These are phyloP conservation scores for Fomes fomentarius DNA, from an alignment of 1,284 basidiomycete species.

Conservation along the genomic window DNA sequence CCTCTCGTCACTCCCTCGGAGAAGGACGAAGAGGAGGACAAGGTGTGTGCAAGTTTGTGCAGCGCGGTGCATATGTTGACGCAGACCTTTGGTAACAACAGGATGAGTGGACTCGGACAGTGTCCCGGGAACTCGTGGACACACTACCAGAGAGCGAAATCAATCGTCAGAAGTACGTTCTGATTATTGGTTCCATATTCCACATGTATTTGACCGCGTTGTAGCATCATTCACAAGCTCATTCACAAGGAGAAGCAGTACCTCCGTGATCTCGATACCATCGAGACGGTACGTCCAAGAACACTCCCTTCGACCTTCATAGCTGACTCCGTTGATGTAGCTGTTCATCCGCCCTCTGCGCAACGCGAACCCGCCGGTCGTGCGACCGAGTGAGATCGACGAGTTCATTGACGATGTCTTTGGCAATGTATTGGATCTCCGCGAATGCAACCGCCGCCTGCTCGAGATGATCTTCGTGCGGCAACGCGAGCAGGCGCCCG, in stretches of 20 bases:
- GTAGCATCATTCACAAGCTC: slow-evolving; percentile 89
- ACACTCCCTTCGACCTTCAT: too few relatives aligned
- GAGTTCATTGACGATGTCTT: slow-evolving; percentile 89
- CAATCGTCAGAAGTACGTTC: slow-evolving; percentile 76
- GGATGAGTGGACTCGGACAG: slow-evolving; percentile 78
- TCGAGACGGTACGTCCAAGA: slow-evolving; percentile 76
- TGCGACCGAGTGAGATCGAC: slow-evolving; percentile 67
- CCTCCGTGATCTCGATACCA: slow-evolving; percentile 83
- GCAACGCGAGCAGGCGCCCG: slow-evolving; percentile 84
- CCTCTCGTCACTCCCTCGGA: slow-evolving; percentile 28
- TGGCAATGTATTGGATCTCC: slow-evolving; percentile 83
- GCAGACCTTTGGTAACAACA: slow-evolving; percentile 20
- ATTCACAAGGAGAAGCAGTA: slow-evolving; percentile 93
- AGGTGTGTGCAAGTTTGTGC: slow-evolving; percentile 24
- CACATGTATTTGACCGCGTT: not conserved
- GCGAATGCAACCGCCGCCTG: slow-evolving; percentile 80
- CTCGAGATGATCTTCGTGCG: slow-evolving; percentile 87
- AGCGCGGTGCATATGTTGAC: not conserved
- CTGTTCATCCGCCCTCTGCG: slow-evolving; percentile 83
- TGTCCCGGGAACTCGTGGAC: slow-evolving; percentile 68
- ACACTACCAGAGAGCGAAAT: slow-evolving; percentile 79
- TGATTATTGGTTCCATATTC: not conserved
- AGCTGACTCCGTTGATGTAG: too few relatives aligned
- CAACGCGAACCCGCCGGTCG: slow-evolving; percentile 71
- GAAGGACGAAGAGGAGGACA: slow-evolving; percentile 32